Evolutionary conservation across 2,329 filamentous ascomycete species (phyloP), one percentile per base, ranked within the genome.

Genomic region (Phoma herbarum): DNA sequence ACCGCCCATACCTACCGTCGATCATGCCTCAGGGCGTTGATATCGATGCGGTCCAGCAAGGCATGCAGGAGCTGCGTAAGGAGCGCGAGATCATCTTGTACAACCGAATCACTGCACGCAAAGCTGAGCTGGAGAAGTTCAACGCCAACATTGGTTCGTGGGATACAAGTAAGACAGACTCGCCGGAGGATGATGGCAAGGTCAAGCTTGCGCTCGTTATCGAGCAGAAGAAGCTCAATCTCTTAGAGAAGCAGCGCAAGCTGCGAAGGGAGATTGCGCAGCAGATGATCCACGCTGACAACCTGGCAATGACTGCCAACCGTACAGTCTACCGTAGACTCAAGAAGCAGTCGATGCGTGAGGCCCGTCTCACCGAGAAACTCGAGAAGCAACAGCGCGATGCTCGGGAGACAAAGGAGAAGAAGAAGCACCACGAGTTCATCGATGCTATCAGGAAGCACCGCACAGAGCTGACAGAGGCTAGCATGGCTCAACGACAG

Each of bases 371-470:
- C 66, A 99, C 95, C 0, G 95, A 99, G 85, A 99, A 97, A 79
- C 87, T 99, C 2, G 95, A 99, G 86, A 98, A 98, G 81, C 93
- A 99, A 77, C 95, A 99, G 77, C 92, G 95, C 57, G 94, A 98
- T 77, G 94, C 93, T 41, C 91, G 95, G 58, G 94, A 98, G 81
- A 92, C 91, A 66, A 91, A 96, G 63, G 95, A 99, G 81, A 97
- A 96, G 88, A 95, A 96, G 87, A 97, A 96, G 81, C 94, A 98
- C 74, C 87, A 85, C 60, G 94, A 98, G 76, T 97, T 96, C 78
- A 85, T 99, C 58, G 88, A 92, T 63, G 90, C 93, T 33, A 92
- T 99, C 51, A 85, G 92, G 66, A 89, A 88, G 65, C 94, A 97
- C 77, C 88, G 90, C 56, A 84, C 86, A 47, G 93, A 97, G 67